A percentile compares a stretch with the other conserved stretches of the same genome.
Conservation (phyloP, 2,329 filamentous ascomycete species). For the Polychaeton citri region DNA sequence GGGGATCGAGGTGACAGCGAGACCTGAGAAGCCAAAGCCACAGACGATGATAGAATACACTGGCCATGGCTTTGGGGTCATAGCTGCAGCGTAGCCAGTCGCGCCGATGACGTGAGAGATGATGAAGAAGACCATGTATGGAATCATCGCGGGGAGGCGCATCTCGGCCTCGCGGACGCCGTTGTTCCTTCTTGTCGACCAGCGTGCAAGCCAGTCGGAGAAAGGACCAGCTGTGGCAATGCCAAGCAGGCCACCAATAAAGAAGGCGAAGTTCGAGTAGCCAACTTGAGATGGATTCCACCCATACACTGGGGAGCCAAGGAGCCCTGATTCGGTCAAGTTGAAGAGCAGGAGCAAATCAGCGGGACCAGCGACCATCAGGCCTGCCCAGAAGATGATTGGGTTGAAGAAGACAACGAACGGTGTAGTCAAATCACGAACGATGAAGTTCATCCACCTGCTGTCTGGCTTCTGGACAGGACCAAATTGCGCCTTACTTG, state of each 20-base stretch:
- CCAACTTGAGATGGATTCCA: slow-evolving; percentile 33
- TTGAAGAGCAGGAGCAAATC: slow-evolving; percentile 37
- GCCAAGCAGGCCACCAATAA: slow-evolving; percentile 29
- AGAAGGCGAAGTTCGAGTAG: slow-evolving; percentile 36
- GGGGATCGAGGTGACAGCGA: slow-evolving; percentile 29
- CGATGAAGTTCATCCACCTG: slow-evolving; percentile 27
- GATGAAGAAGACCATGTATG: slow-evolving; percentile 38
- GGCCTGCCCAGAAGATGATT: slow-evolving; percentile 27
- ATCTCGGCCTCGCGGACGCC: slow-evolving; percentile 48
- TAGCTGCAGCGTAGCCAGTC: slow-evolving; percentile 29
- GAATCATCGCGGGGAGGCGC: slow-evolving; percentile 41
- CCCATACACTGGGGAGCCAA: slow-evolving; percentile 28
- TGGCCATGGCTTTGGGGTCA: slow-evolving; percentile 25
- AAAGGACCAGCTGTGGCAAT: slow-evolving; percentile 39
- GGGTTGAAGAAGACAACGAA: slow-evolving; percentile 32
- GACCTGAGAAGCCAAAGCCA: slow-evolving; percentile 33
- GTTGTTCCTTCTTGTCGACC: slow-evolving; percentile 38
- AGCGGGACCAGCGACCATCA: slow-evolving; percentile 21
- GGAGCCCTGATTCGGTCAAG: slow-evolving; percentile 36
- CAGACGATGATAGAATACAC: slow-evolving; percentile 37
- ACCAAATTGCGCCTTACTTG: slow-evolving; percentile 25
- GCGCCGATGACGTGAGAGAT: slow-evolving; percentile 36
- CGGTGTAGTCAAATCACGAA: slow-evolving; percentile 27
- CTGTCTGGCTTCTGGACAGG: slow-evolving; percentile 25
- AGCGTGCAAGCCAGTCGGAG: slow-evolving; percentile 39